Evolutionary conservation across 331 rosid species (phyloP).

Genomic region (Quercus lobata): DNA sequence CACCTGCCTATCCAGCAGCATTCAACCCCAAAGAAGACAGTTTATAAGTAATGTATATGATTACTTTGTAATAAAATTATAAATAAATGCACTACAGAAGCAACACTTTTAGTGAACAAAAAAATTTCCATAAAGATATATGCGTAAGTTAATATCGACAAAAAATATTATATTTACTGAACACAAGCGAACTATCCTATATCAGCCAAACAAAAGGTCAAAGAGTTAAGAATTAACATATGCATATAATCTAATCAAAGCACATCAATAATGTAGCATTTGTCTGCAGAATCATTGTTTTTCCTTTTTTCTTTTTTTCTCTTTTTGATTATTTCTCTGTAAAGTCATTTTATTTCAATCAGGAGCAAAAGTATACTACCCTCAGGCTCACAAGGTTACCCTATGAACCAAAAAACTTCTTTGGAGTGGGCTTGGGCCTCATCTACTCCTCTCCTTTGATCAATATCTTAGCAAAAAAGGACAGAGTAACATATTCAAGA

Average conservation of each 20-base stretch:
- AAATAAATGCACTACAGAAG: background rate
- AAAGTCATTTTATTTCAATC: background rate
- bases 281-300: background rate
- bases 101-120: background rate
- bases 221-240: background rate
- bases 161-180: background rate
- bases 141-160: background rate
- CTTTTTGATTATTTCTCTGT: background rate
- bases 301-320: background rate
- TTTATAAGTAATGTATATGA: background rate
- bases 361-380: no score
- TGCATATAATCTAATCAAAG: background rate
- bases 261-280: background rate
- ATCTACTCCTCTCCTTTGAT: no score
- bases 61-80: background rate
- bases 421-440: no score
- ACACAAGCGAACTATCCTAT: background rate
- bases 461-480: no score
- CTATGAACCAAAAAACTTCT: no score
- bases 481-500: no score
- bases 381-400: no score
- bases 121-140: background rate
- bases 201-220: background rate
- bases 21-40: slow-evolving; percentile 15
- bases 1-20: slow-evolving; percentile 73